Conservation (phyloP, 495 filamentous ascomycete species). For the Hypoxylon fragiforme region DNA sequence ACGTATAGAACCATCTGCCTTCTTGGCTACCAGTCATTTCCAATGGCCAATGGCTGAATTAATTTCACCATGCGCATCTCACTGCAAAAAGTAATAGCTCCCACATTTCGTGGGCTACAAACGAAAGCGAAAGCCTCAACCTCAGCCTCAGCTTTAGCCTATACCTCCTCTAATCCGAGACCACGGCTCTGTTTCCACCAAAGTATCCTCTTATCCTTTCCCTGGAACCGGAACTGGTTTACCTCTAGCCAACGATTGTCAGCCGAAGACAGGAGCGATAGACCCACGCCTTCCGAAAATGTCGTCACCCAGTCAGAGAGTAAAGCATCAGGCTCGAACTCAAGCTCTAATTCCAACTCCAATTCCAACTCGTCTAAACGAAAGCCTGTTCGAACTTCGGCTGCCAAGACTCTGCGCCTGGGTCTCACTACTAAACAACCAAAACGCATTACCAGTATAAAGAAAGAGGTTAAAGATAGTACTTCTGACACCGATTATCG, state of each 20-base stretch:
- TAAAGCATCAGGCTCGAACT: slow-evolving; percentile 8
- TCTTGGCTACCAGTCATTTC: too few relatives aligned
- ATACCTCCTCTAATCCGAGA: slow-evolving; percentile 8
- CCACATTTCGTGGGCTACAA: slow-evolving; percentile 30
- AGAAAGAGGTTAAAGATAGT: slow-evolving; percentile 11
- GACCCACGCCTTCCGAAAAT: slow-evolving; percentile 7
- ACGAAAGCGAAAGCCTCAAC: too few relatives aligned
- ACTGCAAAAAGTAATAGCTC: slow-evolving; percentile 30
- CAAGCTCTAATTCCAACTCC: too few relatives aligned
- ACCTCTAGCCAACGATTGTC: slow-evolving; percentile 45
- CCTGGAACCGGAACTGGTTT: slow-evolving; percentile 46
- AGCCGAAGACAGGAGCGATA: slow-evolving; percentile 28
- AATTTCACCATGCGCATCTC: slow-evolving; percentile 32
- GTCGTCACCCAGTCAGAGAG: slow-evolving; percentile 2
- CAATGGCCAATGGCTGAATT: slow-evolving; percentile 20
- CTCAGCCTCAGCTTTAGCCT: too few relatives aligned
- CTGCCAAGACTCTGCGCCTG: slow-evolving; percentile 48
- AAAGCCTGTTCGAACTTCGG: slow-evolving; percentile 41
- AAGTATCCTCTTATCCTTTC: slow-evolving; percentile 29
- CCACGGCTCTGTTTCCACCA: slow-evolving; percentile 38
- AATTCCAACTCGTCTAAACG: slow-evolving; percentile 40
- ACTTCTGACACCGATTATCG: slow-evolving; percentile 29
- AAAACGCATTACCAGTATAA: slow-evolving; percentile 1
- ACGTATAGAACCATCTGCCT: too few relatives aligned
- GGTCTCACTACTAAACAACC: slow-evolving; percentile 29